Evolutionary conservation across 805 yeast species (phyloP), one percentile per base, ranked within the genome.

Genomic region (Yamadazyma tumulicola): DNA sequence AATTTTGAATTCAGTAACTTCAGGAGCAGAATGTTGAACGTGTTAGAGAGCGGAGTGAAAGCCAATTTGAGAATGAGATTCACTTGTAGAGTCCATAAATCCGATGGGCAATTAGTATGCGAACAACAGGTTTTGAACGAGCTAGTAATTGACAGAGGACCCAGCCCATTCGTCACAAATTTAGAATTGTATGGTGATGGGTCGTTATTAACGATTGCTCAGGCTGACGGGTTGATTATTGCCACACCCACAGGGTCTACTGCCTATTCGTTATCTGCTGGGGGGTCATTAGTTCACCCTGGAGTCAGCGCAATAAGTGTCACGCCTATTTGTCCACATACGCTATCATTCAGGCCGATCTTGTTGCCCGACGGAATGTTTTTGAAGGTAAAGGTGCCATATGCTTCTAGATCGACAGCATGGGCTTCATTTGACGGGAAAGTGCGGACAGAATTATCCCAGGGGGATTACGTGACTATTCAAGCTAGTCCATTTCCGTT

Each of bases 391-490:
- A 83, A 82, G 49, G 94, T 88, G 3, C 96, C 97, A 0, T 35
- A 54, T 2, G 63, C 78, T 35, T 81, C 95, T 27, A 65, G 98
- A 34, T 78, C 93, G 4, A 85, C 96, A 0, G 97, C 97, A 0
- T 93, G 96, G 95, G 94, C 95, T 1, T 81, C 96, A 1, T 93
- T 93, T 55, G 98, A 93, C 59, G 98, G 98, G 9, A 80, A 93
- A 47, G 79, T 80, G 15, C 67, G 97, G 26, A 81, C 87, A 4
- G 96, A 93, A 55, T 61, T 93, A 30, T 59, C 66, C 21, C 78
- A 77, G 37, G 97, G 97, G 6, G 93, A 87, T 55, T 88, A 85
- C 49, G 85, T 93, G 21, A 77, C 88, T 0, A 75, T 93, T 11
- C 77, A 78, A 25, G 96, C 96, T 0, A 80, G 93, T 29, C 85